These are phyloP conservation scores for Sinapis alba DNA, from an alignment of 441 rosid genomes.

Conservation along the genomic window DNA sequence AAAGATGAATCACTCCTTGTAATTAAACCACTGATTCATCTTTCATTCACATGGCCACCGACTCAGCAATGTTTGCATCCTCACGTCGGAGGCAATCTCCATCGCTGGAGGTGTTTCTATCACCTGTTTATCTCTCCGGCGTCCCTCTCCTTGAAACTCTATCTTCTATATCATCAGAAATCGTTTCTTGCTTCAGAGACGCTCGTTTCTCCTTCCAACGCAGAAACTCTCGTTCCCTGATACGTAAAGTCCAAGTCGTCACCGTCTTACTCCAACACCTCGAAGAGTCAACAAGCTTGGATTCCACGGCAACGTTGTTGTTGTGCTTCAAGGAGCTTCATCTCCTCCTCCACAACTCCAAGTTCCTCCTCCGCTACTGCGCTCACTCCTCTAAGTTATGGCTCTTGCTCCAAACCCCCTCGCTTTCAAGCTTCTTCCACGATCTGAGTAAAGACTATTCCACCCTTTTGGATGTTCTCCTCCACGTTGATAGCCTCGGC, in stretches of 20 bases:
- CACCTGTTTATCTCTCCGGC: conserved; percentile 62
- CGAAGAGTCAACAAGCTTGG: conserved; percentile 46
- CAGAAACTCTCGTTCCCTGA: conserved; percentile 62
- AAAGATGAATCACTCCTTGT: neutral
- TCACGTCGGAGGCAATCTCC: conserved; percentile 61
- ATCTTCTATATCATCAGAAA: conserved; percentile 50
- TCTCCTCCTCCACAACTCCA: conserved; percentile 69
- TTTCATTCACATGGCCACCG: conserved; percentile 64
- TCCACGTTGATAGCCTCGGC: conserved; percentile 52
- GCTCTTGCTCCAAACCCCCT: conserved; percentile 67
- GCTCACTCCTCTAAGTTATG: conserved; percentile 68
- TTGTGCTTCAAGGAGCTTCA: conserved; percentile 77
- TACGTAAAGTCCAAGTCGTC: conserved; percentile 62
- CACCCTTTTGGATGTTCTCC: conserved; percentile 79
- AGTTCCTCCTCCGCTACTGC: conserved; percentile 71
- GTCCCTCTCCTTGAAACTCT: conserved; percentile 56
- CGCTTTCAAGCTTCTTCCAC: conserved; percentile 74
- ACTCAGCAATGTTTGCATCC: conserved; percentile 63
- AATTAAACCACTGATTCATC: too few relatives aligned
- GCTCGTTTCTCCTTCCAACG: conserved; percentile 55
- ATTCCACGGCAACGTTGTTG: conserved; percentile 43
- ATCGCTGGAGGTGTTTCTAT: conserved; percentile 50
- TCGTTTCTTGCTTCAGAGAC: conserved; percentile 48
- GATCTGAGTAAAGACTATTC: conserved; percentile 69
- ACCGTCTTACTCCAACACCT: conserved; percentile 54